phyloP scores from a whole-genome alignment of 2,329 filamentous ascomycete genomes.

The Macrophomina pseudophaseolina region DNA sequence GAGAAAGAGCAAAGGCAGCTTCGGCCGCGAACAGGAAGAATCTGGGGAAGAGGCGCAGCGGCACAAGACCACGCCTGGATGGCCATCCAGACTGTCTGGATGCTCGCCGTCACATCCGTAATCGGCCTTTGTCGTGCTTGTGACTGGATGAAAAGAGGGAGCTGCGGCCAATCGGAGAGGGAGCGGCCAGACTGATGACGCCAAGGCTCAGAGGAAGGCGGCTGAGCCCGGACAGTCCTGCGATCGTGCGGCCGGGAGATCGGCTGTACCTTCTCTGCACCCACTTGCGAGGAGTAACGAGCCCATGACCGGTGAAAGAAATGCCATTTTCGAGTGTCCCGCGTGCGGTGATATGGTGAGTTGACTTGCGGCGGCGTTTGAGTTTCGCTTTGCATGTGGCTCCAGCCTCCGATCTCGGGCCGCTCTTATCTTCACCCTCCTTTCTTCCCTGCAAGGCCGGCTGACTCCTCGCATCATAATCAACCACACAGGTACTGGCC shows the following conservation, averaged over 20 bases:
- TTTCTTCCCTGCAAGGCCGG: no score
- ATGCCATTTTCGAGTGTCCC: not conserved
- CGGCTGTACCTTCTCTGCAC: conserved; percentile 8
- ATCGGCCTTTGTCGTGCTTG: conserved; percentile 6
- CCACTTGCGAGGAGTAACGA: no score
- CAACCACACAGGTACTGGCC: no score
- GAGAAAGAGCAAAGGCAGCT: not conserved
- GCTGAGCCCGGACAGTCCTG: conserved; percentile 10
- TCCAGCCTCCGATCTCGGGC: not conserved
- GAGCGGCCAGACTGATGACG: not conserved
- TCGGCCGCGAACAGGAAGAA: conserved; percentile 3
- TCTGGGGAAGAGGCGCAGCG: conserved; percentile 20
- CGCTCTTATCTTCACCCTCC: not conserved
- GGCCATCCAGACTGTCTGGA: not conserved
- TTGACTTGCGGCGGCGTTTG: conserved; percentile 6
- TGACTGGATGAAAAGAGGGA: conserved; percentile 4
- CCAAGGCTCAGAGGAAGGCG: not conserved
- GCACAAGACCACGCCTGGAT: not conserved
- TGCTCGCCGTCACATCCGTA: not conserved
- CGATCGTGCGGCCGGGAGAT: conserved; percentile 14
- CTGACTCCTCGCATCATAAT: no score
- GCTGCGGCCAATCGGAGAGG: conserved; percentile 5
- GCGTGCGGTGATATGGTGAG: not conserved
- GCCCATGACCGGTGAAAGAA: not conserved
- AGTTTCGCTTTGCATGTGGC: not conserved